These are phyloP conservation scores for Hawksworthiomyces lignivorus DNA, from an alignment of 2,329 filamentous ascomycete species.

Conservation along the genomic window DNA sequence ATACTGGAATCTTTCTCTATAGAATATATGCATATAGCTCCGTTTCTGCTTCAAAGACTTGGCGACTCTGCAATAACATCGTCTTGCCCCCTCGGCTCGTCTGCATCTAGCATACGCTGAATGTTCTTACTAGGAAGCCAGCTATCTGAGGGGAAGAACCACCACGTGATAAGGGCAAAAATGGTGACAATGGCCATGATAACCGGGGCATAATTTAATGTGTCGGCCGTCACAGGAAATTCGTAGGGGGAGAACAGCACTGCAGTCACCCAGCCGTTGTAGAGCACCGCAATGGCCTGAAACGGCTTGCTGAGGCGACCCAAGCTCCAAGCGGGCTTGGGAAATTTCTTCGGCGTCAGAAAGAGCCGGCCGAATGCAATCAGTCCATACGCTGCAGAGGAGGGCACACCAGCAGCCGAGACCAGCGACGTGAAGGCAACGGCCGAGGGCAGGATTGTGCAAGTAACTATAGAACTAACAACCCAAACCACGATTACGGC, in stretches of 20 bases:
- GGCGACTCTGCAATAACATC: too few species aligned
- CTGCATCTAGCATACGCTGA: slow-evolving; percentile 7
- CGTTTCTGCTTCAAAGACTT: too few species aligned
- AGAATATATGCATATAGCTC: too few species aligned
- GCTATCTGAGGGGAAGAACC: slow-evolving; percentile 4
- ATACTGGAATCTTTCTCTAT: too few species aligned
- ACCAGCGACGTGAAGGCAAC: slow-evolving; percentile 13
- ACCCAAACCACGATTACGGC: slow-evolving; percentile 13
- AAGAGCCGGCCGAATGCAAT: slow-evolving; percentile 2
- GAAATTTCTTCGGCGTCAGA: slow-evolving; percentile 10
- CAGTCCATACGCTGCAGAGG: slow-evolving; percentile 10
- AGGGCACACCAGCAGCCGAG: slow-evolving; percentile 10
- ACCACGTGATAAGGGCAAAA: slow-evolving; percentile 10
- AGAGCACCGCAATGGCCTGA: slow-evolving; percentile 8
- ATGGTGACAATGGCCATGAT: slow-evolving; percentile 12
- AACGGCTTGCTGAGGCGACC: slow-evolving; percentile 10
- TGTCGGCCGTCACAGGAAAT: slow-evolving; percentile 8
- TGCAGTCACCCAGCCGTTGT: slow-evolving; percentile 10
- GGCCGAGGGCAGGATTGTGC: slow-evolving; percentile 12
- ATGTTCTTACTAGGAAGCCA: slow-evolving; percentile 12
- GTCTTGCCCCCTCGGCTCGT: too few species aligned
- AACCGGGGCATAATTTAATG: slow-evolving; percentile 12
- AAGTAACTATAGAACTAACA: slow-evolving; percentile 9
- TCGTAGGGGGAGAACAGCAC: slow-evolving; percentile 10
- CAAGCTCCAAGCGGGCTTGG: slow-evolving; percentile 9